These are phyloP conservation scores for Salvia hispanica DNA, from an alignment of 257 asterid species.

Conservation along the genomic window DNA sequence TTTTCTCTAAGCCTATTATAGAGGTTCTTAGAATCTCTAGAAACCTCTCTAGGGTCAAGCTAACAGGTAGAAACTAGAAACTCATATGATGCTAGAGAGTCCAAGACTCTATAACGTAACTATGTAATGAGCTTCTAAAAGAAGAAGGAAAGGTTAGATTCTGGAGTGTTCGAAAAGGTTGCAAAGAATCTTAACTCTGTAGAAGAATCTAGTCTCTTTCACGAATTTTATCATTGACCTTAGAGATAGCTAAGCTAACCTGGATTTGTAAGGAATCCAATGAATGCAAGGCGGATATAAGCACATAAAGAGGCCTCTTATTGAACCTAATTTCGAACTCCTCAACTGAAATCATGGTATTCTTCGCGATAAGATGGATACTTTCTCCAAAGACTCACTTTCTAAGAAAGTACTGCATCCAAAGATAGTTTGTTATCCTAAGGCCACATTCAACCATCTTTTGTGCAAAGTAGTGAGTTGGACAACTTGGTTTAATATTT, in stretches of 20 bases:
- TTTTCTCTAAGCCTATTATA: not conserved
- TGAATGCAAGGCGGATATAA: not conserved
- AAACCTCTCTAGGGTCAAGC: not conserved
- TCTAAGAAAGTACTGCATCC: not conserved
- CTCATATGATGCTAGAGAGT: not conserved
- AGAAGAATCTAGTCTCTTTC: not conserved
- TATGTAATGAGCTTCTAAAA: too few relatives aligned
- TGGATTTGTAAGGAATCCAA: not conserved
- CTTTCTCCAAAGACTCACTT: not conserved
- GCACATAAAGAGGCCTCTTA: not conserved
- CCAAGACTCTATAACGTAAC: not conserved
- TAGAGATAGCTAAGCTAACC: not conserved
- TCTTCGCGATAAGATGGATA: constrained; percentile 7
- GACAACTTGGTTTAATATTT: not conserved
- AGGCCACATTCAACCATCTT: not conserved
- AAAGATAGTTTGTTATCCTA: not conserved
- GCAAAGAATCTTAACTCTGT: not conserved
- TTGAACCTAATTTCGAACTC: not conserved
- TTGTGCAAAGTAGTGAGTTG: not conserved
- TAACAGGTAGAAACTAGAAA: not conserved
- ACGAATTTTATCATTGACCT: not conserved
- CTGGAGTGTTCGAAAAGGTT: not conserved
- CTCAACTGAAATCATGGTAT: not conserved
- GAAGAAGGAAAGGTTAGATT: not conserved
- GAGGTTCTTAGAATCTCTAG: not conserved